phyloP scores from a whole-genome alignment of 2,329 filamentous ascomycete genomes.

The Cytospora leucostoma region DNA sequence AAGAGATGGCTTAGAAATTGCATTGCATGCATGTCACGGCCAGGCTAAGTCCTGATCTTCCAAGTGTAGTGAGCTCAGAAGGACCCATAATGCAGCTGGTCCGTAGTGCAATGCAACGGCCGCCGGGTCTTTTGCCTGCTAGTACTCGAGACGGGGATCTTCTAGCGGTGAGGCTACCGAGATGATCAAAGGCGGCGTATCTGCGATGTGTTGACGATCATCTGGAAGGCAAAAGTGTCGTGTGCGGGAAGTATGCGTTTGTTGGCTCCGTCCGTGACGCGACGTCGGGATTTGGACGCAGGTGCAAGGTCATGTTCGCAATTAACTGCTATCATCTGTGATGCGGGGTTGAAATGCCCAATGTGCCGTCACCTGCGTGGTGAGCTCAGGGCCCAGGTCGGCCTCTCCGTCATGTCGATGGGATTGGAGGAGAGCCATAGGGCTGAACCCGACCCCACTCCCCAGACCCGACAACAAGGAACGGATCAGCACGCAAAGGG shows the following conservation, averaged over 20 bases:
- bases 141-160: background rate
- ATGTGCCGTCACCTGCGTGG: background rate
- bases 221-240: constrained; percentile 3
- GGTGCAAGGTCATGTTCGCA: constrained; percentile 4
- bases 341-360: background rate
- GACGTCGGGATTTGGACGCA: constrained; percentile 1
- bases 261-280: constrained; percentile 5
- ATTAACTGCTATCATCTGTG: constrained; percentile 3
- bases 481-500: constrained; percentile 21
- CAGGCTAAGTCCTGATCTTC: background rate
- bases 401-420: constrained; percentile 18
- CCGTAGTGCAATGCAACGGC: background rate
- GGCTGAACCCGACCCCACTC: constrained; percentile 26
- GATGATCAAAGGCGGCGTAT: background rate
- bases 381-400: constrained; percentile 19
- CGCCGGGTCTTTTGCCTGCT: background rate
- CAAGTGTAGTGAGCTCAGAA: background rate
- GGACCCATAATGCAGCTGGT: background rate
- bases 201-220: constrained; percentile 2
- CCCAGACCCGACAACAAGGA: constrained; percentile 24
- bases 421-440: constrained; percentile 24
- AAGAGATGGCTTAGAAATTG: constrained; percentile 18
- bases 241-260: background rate
- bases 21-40: background rate
- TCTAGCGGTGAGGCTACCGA: constrained; percentile 17